Conservation (phyloP, 208 protist species). For the Endotrypanum monterogeii region DNA sequence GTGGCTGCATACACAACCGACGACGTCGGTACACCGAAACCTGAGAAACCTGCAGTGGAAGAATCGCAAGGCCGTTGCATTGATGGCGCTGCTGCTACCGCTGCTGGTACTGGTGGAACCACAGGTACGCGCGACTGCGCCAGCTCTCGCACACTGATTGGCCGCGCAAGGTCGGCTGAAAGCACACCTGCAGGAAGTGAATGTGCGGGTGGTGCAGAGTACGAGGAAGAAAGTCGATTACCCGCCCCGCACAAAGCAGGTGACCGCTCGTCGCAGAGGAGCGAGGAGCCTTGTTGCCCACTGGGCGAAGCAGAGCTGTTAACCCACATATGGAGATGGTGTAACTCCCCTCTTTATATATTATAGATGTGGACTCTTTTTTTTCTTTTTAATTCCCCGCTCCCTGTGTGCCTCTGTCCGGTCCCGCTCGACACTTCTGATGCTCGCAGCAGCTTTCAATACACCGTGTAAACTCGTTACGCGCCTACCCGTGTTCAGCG, state of each 20-base stretch:
- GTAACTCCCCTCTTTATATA: neutral
- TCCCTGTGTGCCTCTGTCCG: no score
- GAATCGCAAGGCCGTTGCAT: neutral
- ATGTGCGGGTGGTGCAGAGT: neutral
- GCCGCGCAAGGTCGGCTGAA: constrained; percentile 36
- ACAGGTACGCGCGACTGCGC: constrained; percentile 20
- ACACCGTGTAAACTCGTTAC: no score
- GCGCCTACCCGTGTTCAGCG: no score
- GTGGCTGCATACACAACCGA: constrained; percentile 35
- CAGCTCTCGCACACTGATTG: constrained; percentile 55
- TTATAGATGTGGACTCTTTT: neutral
- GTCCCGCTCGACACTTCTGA: no score
- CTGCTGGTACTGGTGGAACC: neutral
- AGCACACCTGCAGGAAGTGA: constrained; percentile 20
- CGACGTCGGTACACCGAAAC: constrained; percentile 22
- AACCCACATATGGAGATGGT: constrained; percentile 14
- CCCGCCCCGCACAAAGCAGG: neutral
- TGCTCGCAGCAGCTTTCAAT: no score
- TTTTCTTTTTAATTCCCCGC: neutral
- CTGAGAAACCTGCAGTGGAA: constrained; percentile 11
- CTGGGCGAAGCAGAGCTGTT: neutral
- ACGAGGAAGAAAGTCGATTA: neutral
- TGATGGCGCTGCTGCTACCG: neutral
- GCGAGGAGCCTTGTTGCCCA: neutral
- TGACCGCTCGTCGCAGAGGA: neutral